These are phyloP conservation scores for Clavaria fumosa DNA, from an alignment of 768 basidiomycete species.

Conservation along the genomic window DNA sequence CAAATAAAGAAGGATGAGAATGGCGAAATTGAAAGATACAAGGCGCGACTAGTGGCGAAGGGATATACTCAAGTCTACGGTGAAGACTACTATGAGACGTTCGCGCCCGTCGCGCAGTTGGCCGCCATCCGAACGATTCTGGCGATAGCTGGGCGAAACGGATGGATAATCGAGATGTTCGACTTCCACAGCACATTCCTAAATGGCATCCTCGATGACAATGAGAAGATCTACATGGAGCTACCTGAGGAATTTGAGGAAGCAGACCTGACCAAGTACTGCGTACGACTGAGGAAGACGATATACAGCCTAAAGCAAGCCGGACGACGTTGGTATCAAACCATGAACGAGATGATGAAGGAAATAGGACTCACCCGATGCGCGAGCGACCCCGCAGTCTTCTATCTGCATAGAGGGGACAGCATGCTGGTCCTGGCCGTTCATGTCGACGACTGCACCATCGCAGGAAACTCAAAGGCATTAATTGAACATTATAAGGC, in stretches of 20 bases:
- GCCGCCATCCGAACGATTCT: conserved; percentile 14
- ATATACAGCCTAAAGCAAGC: conserved; percentile 20
- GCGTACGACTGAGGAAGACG: conserved; percentile 14
- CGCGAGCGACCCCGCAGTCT: conserved; percentile 16
- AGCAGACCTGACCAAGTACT: conserved; percentile 4
- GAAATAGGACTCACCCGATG: conserved; percentile 12
- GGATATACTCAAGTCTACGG: conserved; percentile 27
- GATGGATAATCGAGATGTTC: conserved; percentile 13
- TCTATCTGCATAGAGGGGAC: conserved; percentile 9
- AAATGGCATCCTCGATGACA: conserved; percentile 20
- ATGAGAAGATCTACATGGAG: conserved; percentile 27
- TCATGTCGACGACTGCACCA: conserved; percentile 21
- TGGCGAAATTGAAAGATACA: conserved; percentile 20
- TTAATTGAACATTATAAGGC: conserved; percentile 14
- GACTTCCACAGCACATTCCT: conserved; percentile 29
- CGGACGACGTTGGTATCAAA: conserved; percentile 15
- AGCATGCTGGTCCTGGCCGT: conserved; percentile 13
- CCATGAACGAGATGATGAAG: conserved; percentile 6
- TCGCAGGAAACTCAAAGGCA: conserved; percentile 10
- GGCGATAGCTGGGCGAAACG: conserved; percentile 16
- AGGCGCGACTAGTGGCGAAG: conserved; percentile 25
- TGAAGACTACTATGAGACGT: conserved; percentile 25
- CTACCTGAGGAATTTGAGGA: conserved; percentile 20
- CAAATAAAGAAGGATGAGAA: conserved; percentile 22
- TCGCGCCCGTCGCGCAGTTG: conserved; percentile 18